Evolutionary conservation across 1,284 basidiomycete genomes (phyloP).

Genomic region (Ustilago shanxiensis): DNA sequence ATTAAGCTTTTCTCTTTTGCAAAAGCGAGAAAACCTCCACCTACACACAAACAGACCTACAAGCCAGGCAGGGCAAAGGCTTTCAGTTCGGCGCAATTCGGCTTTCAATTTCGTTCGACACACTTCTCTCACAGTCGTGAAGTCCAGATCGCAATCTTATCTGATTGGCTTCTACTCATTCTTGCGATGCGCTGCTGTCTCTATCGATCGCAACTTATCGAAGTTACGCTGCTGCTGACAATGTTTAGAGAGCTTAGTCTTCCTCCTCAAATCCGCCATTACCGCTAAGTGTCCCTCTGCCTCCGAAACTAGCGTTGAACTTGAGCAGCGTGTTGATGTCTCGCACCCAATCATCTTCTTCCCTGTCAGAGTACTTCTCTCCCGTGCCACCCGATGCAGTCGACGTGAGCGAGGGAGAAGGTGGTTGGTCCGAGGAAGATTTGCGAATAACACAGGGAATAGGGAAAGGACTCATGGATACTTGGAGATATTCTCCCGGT

Average conservation of each 20-base stretch:
- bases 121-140: neutral
- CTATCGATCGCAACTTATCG: too few species aligned
- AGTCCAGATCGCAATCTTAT: neutral
- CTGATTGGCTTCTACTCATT: neutral
- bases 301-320: constrained; percentile 69
- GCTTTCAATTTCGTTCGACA: neutral
- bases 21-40: neutral
- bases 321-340: constrained; percentile 81
- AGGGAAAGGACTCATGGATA: constrained; percentile 86
- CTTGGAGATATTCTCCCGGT: constrained; percentile 85
- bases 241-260: constrained; percentile 3
- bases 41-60: neutral
- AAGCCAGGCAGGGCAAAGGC: neutral
- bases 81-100: neutral
- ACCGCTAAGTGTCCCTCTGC: constrained; percentile 56
- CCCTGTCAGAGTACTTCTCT: constrained; percentile 72
- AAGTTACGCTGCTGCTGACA: too few species aligned
- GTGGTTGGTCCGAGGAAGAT: constrained; percentile 3
- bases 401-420: neutral
- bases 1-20: neutral
- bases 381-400: constrained; percentile 9
- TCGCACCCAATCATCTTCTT: constrained; percentile 92
- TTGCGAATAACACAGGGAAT: constrained; percentile 79
- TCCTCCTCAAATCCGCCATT: constrained; percentile 55
- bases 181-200: neutral